Conservation (phyloP, 2,329 filamentous ascomycete species). For the Cladophialophora carrionii region DNA sequence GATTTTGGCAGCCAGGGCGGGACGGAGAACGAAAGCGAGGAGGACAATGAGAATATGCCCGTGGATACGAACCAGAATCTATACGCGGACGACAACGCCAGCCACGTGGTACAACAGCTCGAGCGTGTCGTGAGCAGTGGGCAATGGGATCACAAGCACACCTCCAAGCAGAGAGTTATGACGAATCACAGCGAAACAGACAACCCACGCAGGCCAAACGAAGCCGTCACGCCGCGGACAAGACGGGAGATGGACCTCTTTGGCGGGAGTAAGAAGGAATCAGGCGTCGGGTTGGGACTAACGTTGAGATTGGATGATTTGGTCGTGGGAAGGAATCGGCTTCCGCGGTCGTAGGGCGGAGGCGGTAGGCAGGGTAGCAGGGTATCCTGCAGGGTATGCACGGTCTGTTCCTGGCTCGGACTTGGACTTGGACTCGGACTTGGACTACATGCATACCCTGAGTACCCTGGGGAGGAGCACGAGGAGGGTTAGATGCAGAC, state of each 20-base stretch:
- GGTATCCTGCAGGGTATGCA: no score
- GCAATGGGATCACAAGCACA: constrained; percentile 20
- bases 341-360: background rate
- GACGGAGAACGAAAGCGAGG: background rate
- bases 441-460: no score
- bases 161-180: background rate
- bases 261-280: background rate
- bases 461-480: no score
- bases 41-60: constrained; percentile 4
- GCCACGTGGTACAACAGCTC: constrained; percentile 24
- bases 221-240: background rate
- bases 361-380: background rate
- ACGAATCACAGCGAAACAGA: background rate
- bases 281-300: constrained; percentile 1
- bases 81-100: background rate
- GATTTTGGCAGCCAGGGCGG: background rate
- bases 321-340: background rate
- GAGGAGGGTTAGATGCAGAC: no score
- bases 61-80: background rate
- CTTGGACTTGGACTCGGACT: no score
- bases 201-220: background rate
- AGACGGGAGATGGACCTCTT: constrained; percentile 14
- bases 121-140: constrained; percentile 22
- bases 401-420: no score
- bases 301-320: background rate